phyloP scores from a whole-genome alignment of 306 rosid genomes.

The Cercis canadensis region DNA sequence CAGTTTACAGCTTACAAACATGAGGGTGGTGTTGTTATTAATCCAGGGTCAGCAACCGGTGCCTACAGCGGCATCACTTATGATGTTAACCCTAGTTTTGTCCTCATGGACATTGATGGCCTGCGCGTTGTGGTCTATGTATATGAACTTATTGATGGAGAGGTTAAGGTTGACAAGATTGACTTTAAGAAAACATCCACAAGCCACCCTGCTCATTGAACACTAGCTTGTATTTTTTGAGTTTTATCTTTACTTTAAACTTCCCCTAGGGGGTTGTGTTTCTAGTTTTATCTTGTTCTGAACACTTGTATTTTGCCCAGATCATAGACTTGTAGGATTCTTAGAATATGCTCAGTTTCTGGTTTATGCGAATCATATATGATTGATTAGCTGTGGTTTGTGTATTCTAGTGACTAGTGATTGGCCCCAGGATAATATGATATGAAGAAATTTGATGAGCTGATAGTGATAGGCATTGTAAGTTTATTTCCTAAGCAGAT shows the following conservation, averaged over 20 bases:
- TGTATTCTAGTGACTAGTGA: too few relatives aligned
- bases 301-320: constrained; percentile 35
- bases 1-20: constrained; percentile 98
- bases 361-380: too few relatives aligned
- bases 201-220: constrained; percentile 66
- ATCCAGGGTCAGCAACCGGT: constrained; percentile 98
- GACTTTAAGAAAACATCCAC: constrained; percentile 95
- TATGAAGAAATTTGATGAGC: too few relatives aligned
- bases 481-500: too few relatives aligned
- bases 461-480: too few relatives aligned
- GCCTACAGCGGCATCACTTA: constrained; percentile 94
- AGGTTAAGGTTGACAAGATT: constrained; percentile 99
- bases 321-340: constrained; percentile 22
- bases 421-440: too few relatives aligned
- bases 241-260: too few relatives aligned
- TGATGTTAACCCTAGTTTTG: constrained; percentile 96
- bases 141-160: constrained; percentile 93
- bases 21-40: constrained; percentile 95
- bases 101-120: constrained; percentile 97
- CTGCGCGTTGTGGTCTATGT: constrained; percentile 97
- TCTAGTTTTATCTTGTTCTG: constrained; percentile 11
- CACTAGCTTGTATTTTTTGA: not conserved
- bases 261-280: not conserved
- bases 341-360: constrained; percentile 32
- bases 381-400: constrained; percentile 11